These are phyloP conservation scores for Citrus mangshanensis DNA, from an alignment of 345 rosid species.

Conservation along the genomic window DNA sequence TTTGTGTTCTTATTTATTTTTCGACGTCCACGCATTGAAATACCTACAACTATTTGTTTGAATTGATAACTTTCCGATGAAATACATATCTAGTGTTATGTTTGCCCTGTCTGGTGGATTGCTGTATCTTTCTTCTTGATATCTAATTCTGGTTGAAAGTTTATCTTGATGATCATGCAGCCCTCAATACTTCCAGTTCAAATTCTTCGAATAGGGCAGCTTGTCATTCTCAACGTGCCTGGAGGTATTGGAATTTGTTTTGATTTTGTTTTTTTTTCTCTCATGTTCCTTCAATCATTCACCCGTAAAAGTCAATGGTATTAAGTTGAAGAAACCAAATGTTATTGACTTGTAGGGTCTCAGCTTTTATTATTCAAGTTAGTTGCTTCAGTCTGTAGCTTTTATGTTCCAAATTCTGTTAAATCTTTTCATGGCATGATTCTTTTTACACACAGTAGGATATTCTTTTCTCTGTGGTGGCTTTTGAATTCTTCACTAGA, in stretches of 20 bases:
- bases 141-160: not conserved
- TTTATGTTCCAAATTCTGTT: not conserved
- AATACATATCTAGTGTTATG: not conserved
- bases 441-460: not conserved
- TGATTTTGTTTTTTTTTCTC: not conserved
- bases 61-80: not conserved
- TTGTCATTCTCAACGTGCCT: conserved; percentile 58
- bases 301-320: not conserved
- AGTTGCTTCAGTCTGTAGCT: not conserved
- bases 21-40: not conserved
- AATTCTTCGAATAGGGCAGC: conserved; percentile 50
- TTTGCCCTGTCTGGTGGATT: not conserved
- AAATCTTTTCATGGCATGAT: not conserved
- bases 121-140: not conserved
- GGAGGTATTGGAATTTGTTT: conserved; percentile 38
- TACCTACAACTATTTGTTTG: not conserved
- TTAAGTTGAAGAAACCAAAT: not conserved
- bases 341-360: not conserved
- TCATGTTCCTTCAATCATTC: not conserved
- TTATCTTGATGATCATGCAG: conserved; percentile 28
- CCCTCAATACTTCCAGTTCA: conserved; percentile 67
- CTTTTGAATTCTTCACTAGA: not conserved
- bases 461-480: not conserved
- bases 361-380: not conserved
- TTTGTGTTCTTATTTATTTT: not conserved